A percentile compares a stretch with the other conserved stretches of the same genome.
These are phyloP conservation scores for Epicoccum sorghinum DNA, from an alignment of 2,329 filamentous ascomycete genomes.

Conservation along the genomic window DNA sequence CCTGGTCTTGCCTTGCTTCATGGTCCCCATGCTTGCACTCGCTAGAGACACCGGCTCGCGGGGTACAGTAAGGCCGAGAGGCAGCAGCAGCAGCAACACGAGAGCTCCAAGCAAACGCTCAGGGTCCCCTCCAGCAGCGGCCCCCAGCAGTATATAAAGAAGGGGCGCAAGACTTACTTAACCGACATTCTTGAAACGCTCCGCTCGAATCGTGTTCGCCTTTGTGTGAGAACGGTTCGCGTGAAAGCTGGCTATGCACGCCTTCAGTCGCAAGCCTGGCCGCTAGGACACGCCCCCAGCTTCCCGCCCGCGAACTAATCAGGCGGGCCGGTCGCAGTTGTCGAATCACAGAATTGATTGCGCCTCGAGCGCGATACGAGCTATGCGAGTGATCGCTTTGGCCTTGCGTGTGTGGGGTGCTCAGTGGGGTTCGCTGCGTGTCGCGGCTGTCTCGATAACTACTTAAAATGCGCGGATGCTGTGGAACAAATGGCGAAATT, in stretches of 20 bases:
- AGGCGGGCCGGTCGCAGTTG: conserved; percentile 27
- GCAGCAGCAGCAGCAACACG: conserved; percentile 10
- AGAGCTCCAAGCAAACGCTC: conserved; percentile 1
- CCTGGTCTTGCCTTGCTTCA: conserved; percentile 37
- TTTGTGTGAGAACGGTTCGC: conserved; percentile 29
- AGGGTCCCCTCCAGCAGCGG: conserved; percentile 1
- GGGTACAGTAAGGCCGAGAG: conserved; percentile 18
- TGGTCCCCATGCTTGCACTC: conserved; percentile 16
- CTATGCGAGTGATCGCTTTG: conserved; percentile 30
- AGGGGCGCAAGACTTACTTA: conserved; percentile 43
- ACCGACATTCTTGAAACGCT: conserved; percentile 44
- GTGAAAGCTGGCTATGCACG: conserved; percentile 27
- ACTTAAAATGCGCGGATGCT: background rate
- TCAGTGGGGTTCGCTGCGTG: conserved; percentile 25
- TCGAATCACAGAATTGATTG: conserved; percentile 28
- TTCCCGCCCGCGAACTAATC: conserved; percentile 18
- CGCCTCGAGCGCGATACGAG: conserved; percentile 24
- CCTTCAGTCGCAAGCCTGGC: conserved; percentile 18
- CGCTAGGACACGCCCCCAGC: conserved; percentile 6
- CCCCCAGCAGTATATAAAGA: background rate
- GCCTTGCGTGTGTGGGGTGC: conserved; percentile 12
- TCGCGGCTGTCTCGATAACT: conserved; percentile 21
- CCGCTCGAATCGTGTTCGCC: conserved; percentile 27
- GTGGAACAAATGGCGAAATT: background rate
- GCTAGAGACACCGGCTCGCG: conserved; percentile 12